Conservation (phyloP, 768 basidiomycete species). For the Exidia glandulosa region DNA sequence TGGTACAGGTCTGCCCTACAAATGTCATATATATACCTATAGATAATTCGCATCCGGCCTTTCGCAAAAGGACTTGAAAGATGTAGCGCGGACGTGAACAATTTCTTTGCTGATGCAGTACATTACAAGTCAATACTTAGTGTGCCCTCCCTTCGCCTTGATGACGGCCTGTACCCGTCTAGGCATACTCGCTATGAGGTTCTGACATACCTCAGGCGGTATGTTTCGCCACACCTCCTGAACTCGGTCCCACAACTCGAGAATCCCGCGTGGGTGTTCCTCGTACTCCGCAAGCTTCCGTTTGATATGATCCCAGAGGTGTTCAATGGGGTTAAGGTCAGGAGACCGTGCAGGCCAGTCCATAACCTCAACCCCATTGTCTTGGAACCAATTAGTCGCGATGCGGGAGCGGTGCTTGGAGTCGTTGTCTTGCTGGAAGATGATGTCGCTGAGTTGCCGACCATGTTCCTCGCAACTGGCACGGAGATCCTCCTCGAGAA, state of each 20-base stretch:
- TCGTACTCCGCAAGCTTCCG: background rate
- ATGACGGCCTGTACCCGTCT: background rate
- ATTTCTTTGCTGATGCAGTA: background rate
- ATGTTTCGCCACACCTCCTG: background rate
- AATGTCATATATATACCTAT: no score
- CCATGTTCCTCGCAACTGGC: no score
- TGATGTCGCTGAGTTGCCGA: no score
- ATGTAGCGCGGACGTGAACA: no score
- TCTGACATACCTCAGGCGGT: background rate
- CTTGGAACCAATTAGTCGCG: slow-evolving; percentile 10
- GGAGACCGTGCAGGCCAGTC: slow-evolving; percentile 11
- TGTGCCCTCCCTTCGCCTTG: background rate
- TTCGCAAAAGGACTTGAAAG: no score
- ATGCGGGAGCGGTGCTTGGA: slow-evolving; percentile 9
- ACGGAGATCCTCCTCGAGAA: slow-evolving; percentile 1
- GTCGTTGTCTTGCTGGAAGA: slow-evolving; percentile 14
- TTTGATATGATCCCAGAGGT: slow-evolving; percentile 1
- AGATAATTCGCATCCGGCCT: no score
- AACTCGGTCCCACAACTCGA: background rate
- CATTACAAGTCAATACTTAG: background rate
- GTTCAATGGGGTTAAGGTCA: slow-evolving; percentile 5
- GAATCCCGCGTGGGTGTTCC: background rate
- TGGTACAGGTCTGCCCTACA: no score
- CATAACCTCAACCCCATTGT: slow-evolving; percentile 5
- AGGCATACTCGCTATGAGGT: slow-evolving; percentile 1